phyloP scores from a whole-genome alignment of 1,284 basidiomycete genomes.

The Pyrrhoderma noxium region DNA sequence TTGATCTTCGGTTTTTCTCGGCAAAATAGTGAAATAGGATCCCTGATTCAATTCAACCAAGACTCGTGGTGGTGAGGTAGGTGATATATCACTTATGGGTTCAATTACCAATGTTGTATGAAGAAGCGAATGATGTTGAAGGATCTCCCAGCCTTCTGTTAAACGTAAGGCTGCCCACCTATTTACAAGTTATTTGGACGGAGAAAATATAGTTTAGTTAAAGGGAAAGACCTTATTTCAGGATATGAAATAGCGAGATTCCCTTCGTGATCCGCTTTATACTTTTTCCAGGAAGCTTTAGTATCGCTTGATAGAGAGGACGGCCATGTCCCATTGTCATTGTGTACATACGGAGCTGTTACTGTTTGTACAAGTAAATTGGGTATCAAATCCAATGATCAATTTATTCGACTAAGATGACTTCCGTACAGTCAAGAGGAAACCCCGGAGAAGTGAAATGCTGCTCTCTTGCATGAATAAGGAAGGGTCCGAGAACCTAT shows the following conservation, averaged over 20 bases:
- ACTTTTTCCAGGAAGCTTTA: slow-evolving; percentile 47
- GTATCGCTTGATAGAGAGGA: slow-evolving; percentile 63
- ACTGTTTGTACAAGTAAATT: slow-evolving; percentile 30
- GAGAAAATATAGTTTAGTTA: not conserved
- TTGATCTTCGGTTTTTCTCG: slow-evolving; percentile 24
- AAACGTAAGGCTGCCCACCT: slow-evolving; percentile 63
- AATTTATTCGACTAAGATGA: not conserved
- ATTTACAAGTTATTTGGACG: not conserved
- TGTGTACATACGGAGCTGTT: slow-evolving; percentile 27
- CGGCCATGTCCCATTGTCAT: slow-evolving; percentile 39
- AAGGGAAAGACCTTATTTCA: slow-evolving; percentile 38
- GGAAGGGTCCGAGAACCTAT: slow-evolving; percentile 72
- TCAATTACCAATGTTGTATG: slow-evolving; percentile 51
- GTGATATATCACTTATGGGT: slow-evolving; percentile 24
- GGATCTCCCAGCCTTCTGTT: slow-evolving; percentile 74
- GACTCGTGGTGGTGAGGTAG: slow-evolving; percentile 31
- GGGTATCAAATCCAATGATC: slow-evolving; percentile 29
- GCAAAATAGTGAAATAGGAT: slow-evolving; percentile 61
- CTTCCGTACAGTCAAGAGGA: slow-evolving; percentile 51
- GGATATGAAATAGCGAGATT: slow-evolving; percentile 55
- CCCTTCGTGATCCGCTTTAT: slow-evolving; percentile 35
- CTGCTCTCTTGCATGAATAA: slow-evolving; percentile 74
- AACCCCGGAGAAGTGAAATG: slow-evolving; percentile 69
- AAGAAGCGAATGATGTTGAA: slow-evolving; percentile 70
- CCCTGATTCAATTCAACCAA: slow-evolving; percentile 45